These are phyloP conservation scores for Sordariomycetes sp. DNA, from an alignment of 2,329 filamentous ascomycete genomes.

Conservation along the genomic window DNA sequence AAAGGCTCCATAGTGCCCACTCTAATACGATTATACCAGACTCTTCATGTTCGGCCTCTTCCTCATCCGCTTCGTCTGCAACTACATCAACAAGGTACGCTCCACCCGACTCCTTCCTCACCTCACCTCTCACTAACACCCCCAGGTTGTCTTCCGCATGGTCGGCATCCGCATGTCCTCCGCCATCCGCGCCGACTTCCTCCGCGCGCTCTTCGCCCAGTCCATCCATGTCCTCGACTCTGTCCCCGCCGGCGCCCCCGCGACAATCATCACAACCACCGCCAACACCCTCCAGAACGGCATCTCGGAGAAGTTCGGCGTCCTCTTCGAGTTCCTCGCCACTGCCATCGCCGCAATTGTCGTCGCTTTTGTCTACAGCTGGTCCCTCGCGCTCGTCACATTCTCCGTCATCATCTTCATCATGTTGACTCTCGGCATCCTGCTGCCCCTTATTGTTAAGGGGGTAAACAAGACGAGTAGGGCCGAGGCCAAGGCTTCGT, in stretches of 20 bases:
- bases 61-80: conserved; percentile 48
- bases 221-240: conserved; percentile 56
- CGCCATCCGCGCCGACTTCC: conserved; percentile 48
- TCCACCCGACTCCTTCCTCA: neutral
- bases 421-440: conserved; percentile 26
- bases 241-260: conserved; percentile 47
- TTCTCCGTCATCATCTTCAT: conserved; percentile 43
- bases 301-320: conserved; percentile 49
- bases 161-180: conserved; percentile 49
- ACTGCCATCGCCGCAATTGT: conserved; percentile 38
- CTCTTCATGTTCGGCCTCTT: conserved; percentile 62
- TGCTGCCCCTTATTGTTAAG: conserved; percentile 44
- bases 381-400: conserved; percentile 46
- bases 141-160: conserved; percentile 43
- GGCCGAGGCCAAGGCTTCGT: conserved; percentile 42
- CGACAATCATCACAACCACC: conserved; percentile 49
- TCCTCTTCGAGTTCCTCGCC: conserved; percentile 39
- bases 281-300: conserved; percentile 52
- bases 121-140: neutral
- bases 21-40: conserved; percentile 17
- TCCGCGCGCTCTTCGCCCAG: conserved; percentile 49
- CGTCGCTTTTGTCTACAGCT: conserved; percentile 43
- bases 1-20: neutral
- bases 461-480: conserved; percentile 27
- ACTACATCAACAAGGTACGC: conserved; percentile 43